Evolutionary conservation across 2,329 filamentous ascomycete species (phyloP).

Genomic region (Xylariales sp.): DNA sequence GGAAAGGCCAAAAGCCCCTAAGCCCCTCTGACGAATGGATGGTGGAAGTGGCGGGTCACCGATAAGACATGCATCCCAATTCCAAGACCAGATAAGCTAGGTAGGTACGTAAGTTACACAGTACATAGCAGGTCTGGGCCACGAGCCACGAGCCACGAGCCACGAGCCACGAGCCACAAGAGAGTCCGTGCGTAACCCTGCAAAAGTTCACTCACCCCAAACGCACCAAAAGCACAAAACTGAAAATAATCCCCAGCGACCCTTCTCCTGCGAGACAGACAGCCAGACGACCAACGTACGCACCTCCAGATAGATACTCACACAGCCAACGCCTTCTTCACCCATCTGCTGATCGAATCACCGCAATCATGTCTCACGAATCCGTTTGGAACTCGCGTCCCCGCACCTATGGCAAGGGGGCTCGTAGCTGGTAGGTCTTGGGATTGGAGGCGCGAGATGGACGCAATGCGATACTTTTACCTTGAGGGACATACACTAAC

Average conservation of each 20-base stretch:
- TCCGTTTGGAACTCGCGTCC: constrained; percentile 99
- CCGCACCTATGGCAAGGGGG: constrained; percentile 94
- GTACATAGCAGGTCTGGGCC: no score
- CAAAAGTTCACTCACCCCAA: background rate
- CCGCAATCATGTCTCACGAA: constrained; percentile 68
- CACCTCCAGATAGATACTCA: constrained; percentile 14
- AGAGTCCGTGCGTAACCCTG: no score
- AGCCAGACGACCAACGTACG: constrained; percentile 11
- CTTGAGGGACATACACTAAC: no score
- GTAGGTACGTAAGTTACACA: no score
- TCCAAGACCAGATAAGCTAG: no score
- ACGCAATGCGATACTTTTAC: constrained; percentile 13
- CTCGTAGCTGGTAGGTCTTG: constrained; percentile 77
- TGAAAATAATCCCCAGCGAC: constrained; percentile 7
- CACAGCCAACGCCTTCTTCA: constrained; percentile 23
- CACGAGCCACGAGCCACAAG: no score
- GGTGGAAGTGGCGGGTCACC: no score
- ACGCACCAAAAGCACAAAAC: constrained; percentile 4
- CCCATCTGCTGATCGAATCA: constrained; percentile 26
- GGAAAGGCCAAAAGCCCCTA: no score
- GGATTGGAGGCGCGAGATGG: constrained; percentile 5
- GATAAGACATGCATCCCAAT: no score
- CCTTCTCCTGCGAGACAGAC: constrained; percentile 5
- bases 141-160: no score
- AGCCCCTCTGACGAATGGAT: no score